phyloP scores from a whole-genome alignment of 192 early-diverging fungal genomes.

The Diversispora eburnea region DNA sequence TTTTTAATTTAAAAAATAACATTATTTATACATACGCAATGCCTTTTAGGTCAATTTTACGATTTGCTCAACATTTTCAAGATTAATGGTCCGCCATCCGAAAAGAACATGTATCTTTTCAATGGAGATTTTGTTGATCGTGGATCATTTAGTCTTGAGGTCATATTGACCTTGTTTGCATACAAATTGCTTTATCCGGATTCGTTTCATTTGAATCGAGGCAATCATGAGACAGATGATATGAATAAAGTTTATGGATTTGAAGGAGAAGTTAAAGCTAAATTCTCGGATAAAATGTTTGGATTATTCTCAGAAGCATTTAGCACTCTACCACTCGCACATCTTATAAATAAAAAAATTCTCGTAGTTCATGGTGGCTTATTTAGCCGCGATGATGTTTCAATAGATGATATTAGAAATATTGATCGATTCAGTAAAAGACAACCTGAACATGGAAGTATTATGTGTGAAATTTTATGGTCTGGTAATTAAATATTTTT shows the following conservation, averaged over 20 bases:
- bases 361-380: slow-evolving; percentile 97
- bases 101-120: slow-evolving; percentile 83
- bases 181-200: slow-evolving; percentile 90
- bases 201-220: slow-evolving; percentile 80
- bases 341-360: slow-evolving; percentile 88
- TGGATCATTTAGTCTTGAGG: slow-evolving; percentile 96
- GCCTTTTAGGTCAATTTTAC: slow-evolving; percentile 78
- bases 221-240: slow-evolving; percentile 97
- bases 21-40: not conserved
- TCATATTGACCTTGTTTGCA: slow-evolving; percentile 85
- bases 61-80: slow-evolving; percentile 96
- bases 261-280: slow-evolving; percentile 95
- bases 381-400: slow-evolving; percentile 86
- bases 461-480: slow-evolving; percentile 98
- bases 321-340: slow-evolving; percentile 87
- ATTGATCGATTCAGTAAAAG: slow-evolving; percentile 85
- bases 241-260: slow-evolving; percentile 99
- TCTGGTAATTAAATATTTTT: slow-evolving; percentile 39
- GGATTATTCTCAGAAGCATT: slow-evolving; percentile 94
- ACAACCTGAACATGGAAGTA: slow-evolving; percentile 53
- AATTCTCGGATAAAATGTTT: slow-evolving; percentile 91
- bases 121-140: slow-evolving; percentile 99
- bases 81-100: slow-evolving; percentile 84
- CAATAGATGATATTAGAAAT: slow-evolving; percentile 84
- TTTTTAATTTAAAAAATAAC: no score